A percentile compares a stretch with the other conserved stretches of the same genome.
Conservation (phyloP, 805 yeast genomes). For the Hanseniaspora nectarophila region DNA sequence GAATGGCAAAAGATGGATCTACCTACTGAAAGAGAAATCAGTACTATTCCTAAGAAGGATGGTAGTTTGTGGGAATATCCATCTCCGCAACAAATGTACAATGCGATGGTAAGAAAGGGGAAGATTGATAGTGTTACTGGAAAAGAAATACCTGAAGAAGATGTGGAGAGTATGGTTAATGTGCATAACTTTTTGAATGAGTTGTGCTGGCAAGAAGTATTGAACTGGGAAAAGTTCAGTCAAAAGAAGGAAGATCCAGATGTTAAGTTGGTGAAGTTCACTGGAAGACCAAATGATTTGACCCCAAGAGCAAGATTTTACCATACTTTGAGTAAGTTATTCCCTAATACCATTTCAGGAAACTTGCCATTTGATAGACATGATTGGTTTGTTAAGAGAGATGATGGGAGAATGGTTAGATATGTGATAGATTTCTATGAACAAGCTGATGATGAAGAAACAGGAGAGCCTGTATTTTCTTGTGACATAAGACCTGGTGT, state of each 20-base stretch:
- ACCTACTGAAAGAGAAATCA: conserved; percentile 72
- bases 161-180: conserved; percentile 92
- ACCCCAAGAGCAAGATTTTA: conserved; percentile 75
- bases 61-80: conserved; percentile 97
- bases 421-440: conserved; percentile 92
- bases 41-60: conserved; percentile 65
- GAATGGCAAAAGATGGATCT: conserved; percentile 71
- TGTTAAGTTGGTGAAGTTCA: conserved; percentile 59
- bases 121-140: conserved; percentile 38
- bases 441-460: conserved; percentile 80
- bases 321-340: conserved; percentile 50
- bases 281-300: conserved; percentile 80
- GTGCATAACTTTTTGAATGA: conserved; percentile 94
- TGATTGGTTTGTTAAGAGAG: conserved; percentile 91
- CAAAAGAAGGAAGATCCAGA: conserved; percentile 40
- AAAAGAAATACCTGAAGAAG: conserved; percentile 82
- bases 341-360: conserved; percentile 60
- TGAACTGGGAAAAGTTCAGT: conserved; percentile 79
- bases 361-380: conserved; percentile 96
- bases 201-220: conserved; percentile 92
- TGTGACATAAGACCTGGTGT: conserved; percentile 93
- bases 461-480: conserved; percentile 82
- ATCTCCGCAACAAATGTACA: conserved; percentile 97
- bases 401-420: conserved; percentile 49
- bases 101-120: conserved; percentile 93